phyloP scores from a whole-genome alignment of 1,139 yeast genomes.

The Pichia norvegensis region DNA sequence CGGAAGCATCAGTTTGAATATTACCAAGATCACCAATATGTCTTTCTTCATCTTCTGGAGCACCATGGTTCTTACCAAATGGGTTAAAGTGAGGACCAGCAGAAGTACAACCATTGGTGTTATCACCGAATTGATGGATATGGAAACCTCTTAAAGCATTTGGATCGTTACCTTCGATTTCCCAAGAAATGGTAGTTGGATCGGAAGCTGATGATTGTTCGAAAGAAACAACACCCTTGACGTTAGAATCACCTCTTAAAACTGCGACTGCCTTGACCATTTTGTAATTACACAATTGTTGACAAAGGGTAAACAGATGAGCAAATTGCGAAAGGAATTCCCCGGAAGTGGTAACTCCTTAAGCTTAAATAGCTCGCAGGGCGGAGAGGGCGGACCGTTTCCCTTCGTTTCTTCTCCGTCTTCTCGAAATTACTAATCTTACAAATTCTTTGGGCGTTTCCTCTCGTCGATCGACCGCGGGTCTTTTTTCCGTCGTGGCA shows the following conservation, averaged over 20 bases:
- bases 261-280: constrained; percentile 63
- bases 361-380: background rate
- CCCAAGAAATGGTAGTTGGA: constrained; percentile 82
- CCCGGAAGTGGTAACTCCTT: background rate
- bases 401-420: background rate
- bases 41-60: constrained; percentile 81
- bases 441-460: too few relatives aligned
- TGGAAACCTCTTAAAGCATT: constrained; percentile 95
- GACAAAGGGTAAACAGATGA: background rate
- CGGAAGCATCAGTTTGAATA: constrained; percentile 74
- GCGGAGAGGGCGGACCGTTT: background rate
- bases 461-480: background rate
- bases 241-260: constrained; percentile 88
- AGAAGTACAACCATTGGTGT: constrained; percentile 97
- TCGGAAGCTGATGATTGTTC: constrained; percentile 73
- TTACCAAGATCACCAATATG: constrained; percentile 98
- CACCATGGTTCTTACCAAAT: constrained; percentile 83
- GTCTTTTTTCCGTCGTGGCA: background rate
- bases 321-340: background rate
- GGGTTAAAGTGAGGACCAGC: constrained; percentile 99
- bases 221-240: constrained; percentile 76
- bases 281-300: background rate
- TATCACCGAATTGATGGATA: constrained; percentile 95
- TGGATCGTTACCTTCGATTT: constrained; percentile 79
- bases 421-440: background rate